Conservation (phyloP, 495 filamentous ascomycete species). For the Glutinoglossum americanum region DNA sequence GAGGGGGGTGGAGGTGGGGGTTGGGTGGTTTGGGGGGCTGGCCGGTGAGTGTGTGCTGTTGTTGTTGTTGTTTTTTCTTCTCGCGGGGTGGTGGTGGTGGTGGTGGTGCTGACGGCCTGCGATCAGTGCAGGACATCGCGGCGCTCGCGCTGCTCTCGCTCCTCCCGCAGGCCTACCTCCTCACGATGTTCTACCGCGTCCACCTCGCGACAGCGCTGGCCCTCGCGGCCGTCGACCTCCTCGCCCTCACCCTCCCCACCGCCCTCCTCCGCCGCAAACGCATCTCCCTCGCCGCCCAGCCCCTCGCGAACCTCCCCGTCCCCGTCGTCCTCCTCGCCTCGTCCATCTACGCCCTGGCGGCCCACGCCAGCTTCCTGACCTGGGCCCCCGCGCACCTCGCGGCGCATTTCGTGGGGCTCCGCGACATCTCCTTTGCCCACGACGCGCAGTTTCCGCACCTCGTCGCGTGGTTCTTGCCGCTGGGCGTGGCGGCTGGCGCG, state of each 20-base stretch:
- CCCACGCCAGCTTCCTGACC: conserved; percentile 39
- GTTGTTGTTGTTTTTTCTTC: neutral
- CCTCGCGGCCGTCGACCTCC: conserved; percentile 38
- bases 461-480: conserved; percentile 32
- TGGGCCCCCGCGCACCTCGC: conserved; percentile 48
- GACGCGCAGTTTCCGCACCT: conserved; percentile 28
- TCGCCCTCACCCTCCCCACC: conserved; percentile 49
- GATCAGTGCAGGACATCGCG: conserved; percentile 34
- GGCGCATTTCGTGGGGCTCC: conserved; percentile 44
- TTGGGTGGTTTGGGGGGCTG: conserved; percentile 48
- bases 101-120: no score
- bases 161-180: conserved; percentile 46
- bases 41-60: conserved; percentile 29
- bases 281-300: conserved; percentile 21
- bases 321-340: conserved; percentile 43
- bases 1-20: conserved; percentile 43
- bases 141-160: conserved; percentile 46
- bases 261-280: conserved; percentile 43
- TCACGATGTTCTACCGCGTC: conserved; percentile 51
- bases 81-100: no score
- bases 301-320: conserved; percentile 35
- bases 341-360: conserved; percentile 40
- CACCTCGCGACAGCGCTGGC: conserved; percentile 30
- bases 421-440: conserved; percentile 39
- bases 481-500: conserved; percentile 42